Evolutionary conservation across 306 rosid genomes (phyloP).

Genomic region (Medicago lupulina): DNA sequence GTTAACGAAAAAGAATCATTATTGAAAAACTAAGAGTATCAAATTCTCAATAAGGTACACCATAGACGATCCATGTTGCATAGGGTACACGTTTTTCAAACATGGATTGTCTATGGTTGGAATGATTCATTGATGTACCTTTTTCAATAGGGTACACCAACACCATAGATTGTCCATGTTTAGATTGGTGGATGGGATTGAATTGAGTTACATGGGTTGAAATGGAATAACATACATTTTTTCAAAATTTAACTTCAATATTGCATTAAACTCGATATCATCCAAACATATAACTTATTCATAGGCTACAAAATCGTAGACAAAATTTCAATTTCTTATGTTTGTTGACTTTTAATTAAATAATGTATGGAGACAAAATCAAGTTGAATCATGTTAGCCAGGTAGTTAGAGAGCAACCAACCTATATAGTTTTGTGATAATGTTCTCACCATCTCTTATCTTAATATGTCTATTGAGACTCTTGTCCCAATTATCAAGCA

Average conservation of each 20-base stretch:
- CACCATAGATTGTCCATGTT: neutral
- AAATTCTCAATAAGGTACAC: neutral
- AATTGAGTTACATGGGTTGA: too few relatives aligned
- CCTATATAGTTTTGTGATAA: constrained; percentile 42
- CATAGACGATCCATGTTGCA: neutral
- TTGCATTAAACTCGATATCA: too few relatives aligned
- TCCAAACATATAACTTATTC: neutral
- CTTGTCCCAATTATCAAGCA: constrained; percentile 39
- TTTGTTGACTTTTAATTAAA: constrained; percentile 58
- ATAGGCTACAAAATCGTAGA: constrained; percentile 36
- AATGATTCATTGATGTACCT: too few relatives aligned
- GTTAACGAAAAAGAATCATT: neutral
- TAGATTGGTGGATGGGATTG: too few relatives aligned
- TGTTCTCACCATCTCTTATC: constrained; percentile 44
- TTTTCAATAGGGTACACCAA: neutral
- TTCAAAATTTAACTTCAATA: too few relatives aligned
- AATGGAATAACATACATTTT: too few relatives aligned
- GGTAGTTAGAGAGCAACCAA: constrained; percentile 56
- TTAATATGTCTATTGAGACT: constrained; percentile 40
- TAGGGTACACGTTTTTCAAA: too few relatives aligned
- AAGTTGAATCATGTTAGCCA: constrained; percentile 63
- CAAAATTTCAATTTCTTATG: constrained; percentile 30
- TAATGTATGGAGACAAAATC: constrained; percentile 57
- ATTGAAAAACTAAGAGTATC: too few relatives aligned
- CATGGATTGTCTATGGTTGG: too few relatives aligned